Evolutionary conservation across 2,329 filamentous ascomycete species (phyloP).

Genomic region (Fusarium praegraminearum): DNA sequence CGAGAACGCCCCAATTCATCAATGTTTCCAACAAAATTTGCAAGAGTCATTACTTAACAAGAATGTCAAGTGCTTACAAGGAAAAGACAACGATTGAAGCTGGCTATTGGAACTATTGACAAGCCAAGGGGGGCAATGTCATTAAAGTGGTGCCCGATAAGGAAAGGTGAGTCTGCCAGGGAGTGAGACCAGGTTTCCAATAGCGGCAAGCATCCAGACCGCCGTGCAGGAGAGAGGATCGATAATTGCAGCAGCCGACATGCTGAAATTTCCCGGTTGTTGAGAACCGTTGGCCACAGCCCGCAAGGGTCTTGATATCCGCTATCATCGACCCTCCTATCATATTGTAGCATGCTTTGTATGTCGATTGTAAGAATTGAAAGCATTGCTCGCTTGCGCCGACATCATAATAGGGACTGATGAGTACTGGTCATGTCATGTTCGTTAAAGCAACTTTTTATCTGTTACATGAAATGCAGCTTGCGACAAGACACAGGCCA

Average conservation of each 20-base stretch:
- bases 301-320: slow-evolving; percentile 19
- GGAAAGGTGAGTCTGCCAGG: slow-evolving; percentile 25
- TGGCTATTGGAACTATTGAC: slow-evolving; percentile 38
- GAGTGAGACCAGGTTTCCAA: slow-evolving; percentile 27
- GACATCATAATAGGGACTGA: background rate
- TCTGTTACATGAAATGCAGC: background rate
- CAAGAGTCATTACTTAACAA: slow-evolving; percentile 24
- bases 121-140: slow-evolving; percentile 30
- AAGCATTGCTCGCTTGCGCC: background rate
- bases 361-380: background rate
- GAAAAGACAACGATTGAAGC: slow-evolving; percentile 19
- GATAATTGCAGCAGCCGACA: slow-evolving; percentile 29
- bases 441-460: background rate
- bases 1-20: slow-evolving; percentile 21
- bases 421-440: background rate
- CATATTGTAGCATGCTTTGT: background rate
- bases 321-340: slow-evolving; percentile 3
- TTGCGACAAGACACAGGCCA: background rate
- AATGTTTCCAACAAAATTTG: slow-evolving; percentile 22
- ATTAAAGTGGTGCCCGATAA: slow-evolving; percentile 35
- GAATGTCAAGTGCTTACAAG: slow-evolving; percentile 30
- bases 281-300: slow-evolving; percentile 16
- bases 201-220: slow-evolving; percentile 41
- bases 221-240: slow-evolving; percentile 16
- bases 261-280: slow-evolving; percentile 28